Evolutionary conservation across 2,329 filamentous ascomycete genomes (phyloP).

Genomic region (Gnomoniopsis sp.): DNA sequence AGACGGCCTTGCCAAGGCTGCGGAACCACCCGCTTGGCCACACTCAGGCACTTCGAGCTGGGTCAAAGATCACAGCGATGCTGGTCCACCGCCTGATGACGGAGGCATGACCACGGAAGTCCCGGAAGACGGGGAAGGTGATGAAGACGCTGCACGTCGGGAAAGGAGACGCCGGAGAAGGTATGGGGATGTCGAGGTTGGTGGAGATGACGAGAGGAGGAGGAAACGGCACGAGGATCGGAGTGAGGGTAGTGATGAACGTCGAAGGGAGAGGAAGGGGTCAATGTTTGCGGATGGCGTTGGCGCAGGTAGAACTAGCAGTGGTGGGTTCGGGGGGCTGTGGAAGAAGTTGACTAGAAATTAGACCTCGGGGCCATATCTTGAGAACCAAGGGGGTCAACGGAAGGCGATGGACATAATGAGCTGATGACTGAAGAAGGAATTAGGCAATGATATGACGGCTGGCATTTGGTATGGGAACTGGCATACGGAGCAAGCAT

Average conservation of each 20-base stretch:
- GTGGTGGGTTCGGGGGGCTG: conserved; percentile 40
- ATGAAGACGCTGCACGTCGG: conserved; percentile 48
- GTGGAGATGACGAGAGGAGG: conserved; percentile 26
- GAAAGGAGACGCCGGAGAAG: conserved; percentile 45
- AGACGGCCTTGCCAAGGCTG: conserved; percentile 23
- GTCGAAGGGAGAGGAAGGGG: conserved; percentile 36
- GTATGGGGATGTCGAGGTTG: conserved; percentile 36
- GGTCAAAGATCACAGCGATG: conserved; percentile 63
- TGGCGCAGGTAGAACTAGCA: conserved; percentile 47
- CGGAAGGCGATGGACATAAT: neutral
- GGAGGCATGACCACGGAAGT: conserved; percentile 32
- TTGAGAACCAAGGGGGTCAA: neutral
- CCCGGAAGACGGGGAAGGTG: conserved; percentile 38
- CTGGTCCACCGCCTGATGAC: conserved; percentile 53
- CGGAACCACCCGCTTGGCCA: conserved; percentile 44
- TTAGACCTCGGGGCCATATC: neutral
- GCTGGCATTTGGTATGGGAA: neutral
- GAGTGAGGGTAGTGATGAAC: conserved; percentile 44
- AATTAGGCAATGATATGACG: neutral
- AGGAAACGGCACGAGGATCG: conserved; percentile 24
- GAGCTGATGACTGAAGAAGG: neutral
- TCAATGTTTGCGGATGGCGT: conserved; percentile 39
- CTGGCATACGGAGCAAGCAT: neutral
- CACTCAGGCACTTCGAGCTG: conserved; percentile 63
- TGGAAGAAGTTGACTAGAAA: conserved; percentile 52